These are phyloP conservation scores for Zasmidium citrigriseum DNA, from an alignment of 2,329 filamentous ascomycete genomes.

Conservation along the genomic window DNA sequence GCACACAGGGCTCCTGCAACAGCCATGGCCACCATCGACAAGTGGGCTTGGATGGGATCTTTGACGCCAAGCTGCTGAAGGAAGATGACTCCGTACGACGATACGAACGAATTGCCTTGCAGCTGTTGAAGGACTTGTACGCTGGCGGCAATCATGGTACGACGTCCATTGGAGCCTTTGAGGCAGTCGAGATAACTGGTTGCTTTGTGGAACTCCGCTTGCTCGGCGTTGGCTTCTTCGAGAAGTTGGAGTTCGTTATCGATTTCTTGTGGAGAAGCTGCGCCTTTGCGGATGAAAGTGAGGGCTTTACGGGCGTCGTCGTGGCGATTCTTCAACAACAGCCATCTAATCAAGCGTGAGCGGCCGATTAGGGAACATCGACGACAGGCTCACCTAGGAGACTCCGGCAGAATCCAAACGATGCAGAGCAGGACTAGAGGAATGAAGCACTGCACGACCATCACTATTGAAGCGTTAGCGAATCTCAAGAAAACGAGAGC, in stretches of 20 bases:
- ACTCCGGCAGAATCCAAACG: background rate
- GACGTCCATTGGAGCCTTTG: conserved; percentile 46
- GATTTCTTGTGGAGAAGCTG: background rate
- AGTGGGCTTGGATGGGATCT: background rate
- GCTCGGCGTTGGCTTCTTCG: background rate
- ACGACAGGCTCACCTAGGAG: background rate
- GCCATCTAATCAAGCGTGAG: background rate
- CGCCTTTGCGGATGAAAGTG: background rate
- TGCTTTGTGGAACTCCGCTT: background rate
- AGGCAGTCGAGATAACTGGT: conserved; percentile 45
- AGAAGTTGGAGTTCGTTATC: background rate
- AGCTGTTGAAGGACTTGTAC: conserved; percentile 6
- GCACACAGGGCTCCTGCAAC: background rate
- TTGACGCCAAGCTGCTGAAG: background rate
- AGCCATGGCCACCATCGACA: background rate
- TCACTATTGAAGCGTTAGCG: background rate
- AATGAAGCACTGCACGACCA: background rate
- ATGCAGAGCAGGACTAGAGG: background rate
- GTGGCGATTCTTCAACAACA: background rate
- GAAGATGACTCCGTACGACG: conserved; percentile 3
- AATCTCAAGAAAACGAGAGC: background rate
- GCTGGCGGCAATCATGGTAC: conserved; percentile 37
- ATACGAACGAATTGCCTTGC: conserved; percentile 5
- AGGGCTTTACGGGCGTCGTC: background rate
- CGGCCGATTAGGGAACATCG: background rate